Percentiles rank a stretch among this genome's conserved stretches.
phyloP scores from a whole-genome alignment of 2,329 filamentous ascomycete species.

The Fusarium decemcellulare region DNA sequence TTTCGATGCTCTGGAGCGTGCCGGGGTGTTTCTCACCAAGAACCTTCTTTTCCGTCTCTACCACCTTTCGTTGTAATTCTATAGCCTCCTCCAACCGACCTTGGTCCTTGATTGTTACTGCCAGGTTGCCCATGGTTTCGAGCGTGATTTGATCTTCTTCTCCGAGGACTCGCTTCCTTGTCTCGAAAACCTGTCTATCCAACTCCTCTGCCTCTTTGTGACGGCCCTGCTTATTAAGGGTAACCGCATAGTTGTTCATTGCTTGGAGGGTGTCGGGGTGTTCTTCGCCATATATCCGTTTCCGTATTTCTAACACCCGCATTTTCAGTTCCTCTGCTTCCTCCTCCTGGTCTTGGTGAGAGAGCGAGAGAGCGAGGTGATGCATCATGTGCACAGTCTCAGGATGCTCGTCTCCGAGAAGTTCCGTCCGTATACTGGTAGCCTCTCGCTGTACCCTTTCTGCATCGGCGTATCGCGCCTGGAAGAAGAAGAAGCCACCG shows the following conservation, averaged over 20 bases:
- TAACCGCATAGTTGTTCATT: constrained; percentile 6
- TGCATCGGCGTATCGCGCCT: background rate
- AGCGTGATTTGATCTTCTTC: constrained; percentile 5
- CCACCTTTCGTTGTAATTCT: background rate
- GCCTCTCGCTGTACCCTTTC: background rate
- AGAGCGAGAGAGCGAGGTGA: constrained; percentile 8
- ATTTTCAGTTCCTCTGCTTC: constrained; percentile 30
- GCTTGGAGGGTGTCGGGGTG: background rate
- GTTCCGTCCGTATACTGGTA: accelerated
- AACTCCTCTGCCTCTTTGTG: constrained; percentile 25
- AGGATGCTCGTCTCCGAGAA: constrained; percentile 11
- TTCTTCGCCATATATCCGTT: constrained; percentile 2
- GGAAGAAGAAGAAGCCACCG: background rate
- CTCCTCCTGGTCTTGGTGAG: background rate
- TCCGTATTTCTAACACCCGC: background rate
- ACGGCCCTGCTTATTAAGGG: background rate
- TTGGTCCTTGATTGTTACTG: background rate
- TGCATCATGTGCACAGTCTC: background rate
- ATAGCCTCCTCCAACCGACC: constrained; percentile 2
- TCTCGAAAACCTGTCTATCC: constrained; percentile 27
- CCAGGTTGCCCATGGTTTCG: background rate
- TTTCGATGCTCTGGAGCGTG: constrained; percentile 2
- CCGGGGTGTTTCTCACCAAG: constrained; percentile 19
- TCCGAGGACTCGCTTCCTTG: background rate
- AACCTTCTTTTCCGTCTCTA: constrained; percentile 6